Conservation (phyloP, 306 rosid species). For the Vicia villosa region DNA sequence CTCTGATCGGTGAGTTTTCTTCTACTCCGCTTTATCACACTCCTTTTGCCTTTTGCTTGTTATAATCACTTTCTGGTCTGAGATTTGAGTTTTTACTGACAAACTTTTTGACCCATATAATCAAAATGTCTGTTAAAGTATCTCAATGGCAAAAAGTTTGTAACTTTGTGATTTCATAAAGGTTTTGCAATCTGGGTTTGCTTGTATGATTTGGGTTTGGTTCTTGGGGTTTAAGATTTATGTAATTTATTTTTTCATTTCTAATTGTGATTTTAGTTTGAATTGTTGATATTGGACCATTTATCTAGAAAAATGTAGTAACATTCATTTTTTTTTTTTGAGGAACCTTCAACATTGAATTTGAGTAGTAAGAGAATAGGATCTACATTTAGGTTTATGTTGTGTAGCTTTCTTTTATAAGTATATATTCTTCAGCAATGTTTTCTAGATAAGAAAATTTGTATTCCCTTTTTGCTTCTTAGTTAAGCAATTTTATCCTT, state of each 20-base stretch:
- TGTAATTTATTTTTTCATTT: slow-evolving; percentile 6
- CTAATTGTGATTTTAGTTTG: not conserved
- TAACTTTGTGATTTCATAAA: slow-evolving; percentile 13
- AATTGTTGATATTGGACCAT: slow-evolving; percentile 24
- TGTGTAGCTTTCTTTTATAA: not conserved
- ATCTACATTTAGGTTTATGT: slow-evolving; percentile 36
- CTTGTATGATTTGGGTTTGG: slow-evolving; percentile 32
- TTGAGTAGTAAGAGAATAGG: slow-evolving; percentile 24
- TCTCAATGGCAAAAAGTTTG: slow-evolving; percentile 31
- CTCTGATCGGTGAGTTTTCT: slow-evolving; percentile 57
- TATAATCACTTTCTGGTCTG: slow-evolving; percentile 24
- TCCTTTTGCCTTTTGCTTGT: slow-evolving; percentile 9
- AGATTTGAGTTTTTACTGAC: slow-evolving; percentile 36
- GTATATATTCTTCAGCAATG: slow-evolving; percentile 35
- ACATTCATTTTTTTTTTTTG: not conserved
- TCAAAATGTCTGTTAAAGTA: slow-evolving; percentile 34
- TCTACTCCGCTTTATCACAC: slow-evolving; percentile 27
- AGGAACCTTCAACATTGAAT: not conserved
- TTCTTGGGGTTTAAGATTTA: slow-evolving; percentile 29
- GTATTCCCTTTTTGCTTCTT: slow-evolving; percentile 35
- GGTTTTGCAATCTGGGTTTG: slow-evolving; percentile 51
- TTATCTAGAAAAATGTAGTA: slow-evolving; percentile 24
- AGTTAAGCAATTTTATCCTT: slow-evolving; percentile 33
- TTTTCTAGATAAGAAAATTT: slow-evolving; percentile 27
- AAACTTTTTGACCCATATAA: slow-evolving; percentile 10